Evolutionary conservation across 208 protist genomes (phyloP).

Genomic region (Trypanosoma theileri): DNA sequence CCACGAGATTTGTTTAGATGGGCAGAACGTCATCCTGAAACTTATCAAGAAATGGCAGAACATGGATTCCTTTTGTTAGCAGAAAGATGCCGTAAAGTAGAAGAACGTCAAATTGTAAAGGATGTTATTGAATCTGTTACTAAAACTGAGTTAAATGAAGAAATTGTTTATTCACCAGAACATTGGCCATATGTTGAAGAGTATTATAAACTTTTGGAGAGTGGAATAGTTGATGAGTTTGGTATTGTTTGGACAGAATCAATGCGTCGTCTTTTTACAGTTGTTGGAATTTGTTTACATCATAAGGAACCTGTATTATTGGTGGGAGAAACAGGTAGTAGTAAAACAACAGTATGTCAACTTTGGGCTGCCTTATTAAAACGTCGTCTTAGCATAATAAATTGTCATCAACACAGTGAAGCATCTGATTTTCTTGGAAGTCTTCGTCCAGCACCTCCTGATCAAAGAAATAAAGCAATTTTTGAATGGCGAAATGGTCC

Average conservation of each 20-base stretch:
- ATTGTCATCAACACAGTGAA: constrained; percentile 99
- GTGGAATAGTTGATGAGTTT: constrained; percentile 73
- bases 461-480: constrained; percentile 79
- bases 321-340: constrained; percentile 99
- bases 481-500: constrained; percentile 99
- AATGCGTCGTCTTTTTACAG: constrained; percentile 95
- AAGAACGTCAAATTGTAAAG: constrained; percentile 95
- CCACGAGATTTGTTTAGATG: constrained; percentile 99
- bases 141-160: constrained; percentile 72
- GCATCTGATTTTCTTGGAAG: constrained; percentile 98
- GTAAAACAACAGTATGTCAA: constrained; percentile 99
- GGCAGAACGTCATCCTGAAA: constrained; percentile 92
- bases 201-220: constrained; percentile 68
- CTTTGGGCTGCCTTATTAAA: constrained; percentile 88
- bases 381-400: constrained; percentile 95
- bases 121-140: constrained; percentile 87
- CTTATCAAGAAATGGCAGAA: constrained; percentile 94
- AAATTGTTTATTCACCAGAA: constrained; percentile 59
- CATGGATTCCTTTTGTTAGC: constrained; percentile 98
- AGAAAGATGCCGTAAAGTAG: constrained; percentile 94
- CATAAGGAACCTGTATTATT: constrained; percentile 97
- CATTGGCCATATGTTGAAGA: constrained; percentile 85
- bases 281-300: constrained; percentile 94
- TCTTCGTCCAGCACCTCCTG: constrained; percentile 80
- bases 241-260: constrained; percentile 96